Evolutionary conservation across 2,329 filamentous ascomycete species (phyloP), one percentile per base, ranked within the genome.

Genomic region (Xylaria sp.): DNA sequence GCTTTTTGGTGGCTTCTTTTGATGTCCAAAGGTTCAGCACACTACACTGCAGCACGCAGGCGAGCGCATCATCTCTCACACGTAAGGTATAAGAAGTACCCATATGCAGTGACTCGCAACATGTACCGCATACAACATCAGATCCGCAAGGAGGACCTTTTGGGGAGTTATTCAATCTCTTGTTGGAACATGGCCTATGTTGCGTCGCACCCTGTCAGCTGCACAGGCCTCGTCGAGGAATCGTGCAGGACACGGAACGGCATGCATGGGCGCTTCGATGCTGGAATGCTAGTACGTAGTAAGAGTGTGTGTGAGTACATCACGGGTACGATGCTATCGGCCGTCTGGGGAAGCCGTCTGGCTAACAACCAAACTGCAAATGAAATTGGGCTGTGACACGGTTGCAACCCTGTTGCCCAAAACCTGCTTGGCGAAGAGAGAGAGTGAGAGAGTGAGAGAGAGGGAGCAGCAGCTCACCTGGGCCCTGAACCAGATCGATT

Each of bases 341-440:
- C 66, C 69, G 69, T 62, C 63, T 65, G 69, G 69, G 69, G 67
- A 66, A 66, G 55, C 46, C 23, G 44, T 65, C 56, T 55, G 48
- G 63, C 59, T 58, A 56, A 59, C 67, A 56, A 61, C 61, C 52
- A 23, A 37, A 57, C 44, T 28, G 54, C 20, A 23, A 44, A 44
- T 18, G 51, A 52, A 18, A 46, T 54, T 31, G 25, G 25, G 57
- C 34, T 44, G 39, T 56, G 57, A 52, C 58, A 63, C 63, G 37
- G 44, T 48, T 51, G 41, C 51, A 54, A 57, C 54, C 44, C 52
- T 54, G 58, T 31, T 56, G 57, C 44, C 23, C 23, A 61, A 55
- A 55, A 55, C 55, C 46, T 69, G 46, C 52, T 67, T 62, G 54
- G 28, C 31, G 10, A 31, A 15, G 55, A 20, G 13, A 31, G 50